Conservation (phyloP, 495 filamentous ascomycete genomes). For the Hypoxylon intermedium region DNA sequence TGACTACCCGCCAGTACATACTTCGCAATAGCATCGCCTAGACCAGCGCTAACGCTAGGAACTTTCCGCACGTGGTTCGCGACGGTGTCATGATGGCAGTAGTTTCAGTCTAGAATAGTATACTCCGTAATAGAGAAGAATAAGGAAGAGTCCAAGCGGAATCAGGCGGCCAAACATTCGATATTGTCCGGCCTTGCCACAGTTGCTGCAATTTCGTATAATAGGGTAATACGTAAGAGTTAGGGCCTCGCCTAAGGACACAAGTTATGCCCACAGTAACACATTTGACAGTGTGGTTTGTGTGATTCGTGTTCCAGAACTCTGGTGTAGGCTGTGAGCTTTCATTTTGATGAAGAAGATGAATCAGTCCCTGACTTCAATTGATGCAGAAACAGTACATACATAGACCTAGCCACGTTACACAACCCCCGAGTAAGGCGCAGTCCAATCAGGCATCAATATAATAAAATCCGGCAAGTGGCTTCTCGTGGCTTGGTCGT, state of each 20-base stretch:
- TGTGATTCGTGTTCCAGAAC: too few relatives aligned
- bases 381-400: too few relatives aligned
- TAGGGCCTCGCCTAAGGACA: not conserved
- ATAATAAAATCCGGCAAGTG: conserved; percentile 1
- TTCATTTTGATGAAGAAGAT: too few relatives aligned
- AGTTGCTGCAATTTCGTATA: conserved; percentile 10
- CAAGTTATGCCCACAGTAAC: too few relatives aligned
- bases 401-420: too few relatives aligned
- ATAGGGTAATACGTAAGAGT: too few relatives aligned
- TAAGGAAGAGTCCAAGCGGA: conserved; percentile 17
- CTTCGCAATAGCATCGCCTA: conserved; percentile 24
- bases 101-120: conserved; percentile 1
- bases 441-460: not conserved
- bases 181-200: conserved; percentile 5
- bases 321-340: too few relatives aligned
- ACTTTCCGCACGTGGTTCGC: conserved; percentile 22
- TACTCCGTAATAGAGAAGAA: conserved; percentile 1
- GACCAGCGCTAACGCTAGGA: conserved; percentile 26
- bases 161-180: conserved; percentile 15
- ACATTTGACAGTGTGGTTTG: too few relatives aligned
- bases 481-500: too few relatives aligned
- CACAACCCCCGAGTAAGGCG: not conserved
- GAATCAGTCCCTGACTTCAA: too few relatives aligned
- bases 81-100: conserved; percentile 9
- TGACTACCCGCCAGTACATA: conserved; percentile 4